Evolutionary conservation across 495 filamentous ascomycete species (phyloP), one percentile per base, ranked within the genome.

Genomic region (Xylaria grammica): DNA sequence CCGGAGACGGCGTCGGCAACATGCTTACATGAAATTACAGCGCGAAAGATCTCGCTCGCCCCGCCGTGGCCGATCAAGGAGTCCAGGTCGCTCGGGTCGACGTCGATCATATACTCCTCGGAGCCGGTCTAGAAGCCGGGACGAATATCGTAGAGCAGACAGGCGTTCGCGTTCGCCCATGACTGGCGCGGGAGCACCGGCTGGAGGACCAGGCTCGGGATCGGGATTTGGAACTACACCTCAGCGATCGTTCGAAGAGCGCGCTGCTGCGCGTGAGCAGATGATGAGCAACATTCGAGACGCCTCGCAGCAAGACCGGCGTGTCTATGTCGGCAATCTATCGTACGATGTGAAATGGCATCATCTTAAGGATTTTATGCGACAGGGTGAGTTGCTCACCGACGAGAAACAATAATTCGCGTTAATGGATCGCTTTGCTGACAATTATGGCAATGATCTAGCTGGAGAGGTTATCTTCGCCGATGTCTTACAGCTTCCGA

Each of bases 331-430:
- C 75, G 95, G 95, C 80, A 99, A 99, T 72, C 85, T 99, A 67
- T 93, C 93, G 45, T 99, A 99, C 81, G 95, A 99, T 86, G 95
- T 99, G 71, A 99, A 99, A 81, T 99, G 96, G 96, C 94, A 97
- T 84, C 94, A 97, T 72, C 86, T 99, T 46, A 99, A 99, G 83
- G 95, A 99, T 82, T 98, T 98, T 78, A 99, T 99, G 95, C 88
- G 95, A 86, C 91, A 97, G 88, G 95, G 95, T 98, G 79, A 82
- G 90, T 85, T 67, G n/a, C 53, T 30, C 22, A 53, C n/a, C 50
- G 4, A 20, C 57, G 40, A 26, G 27, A 40, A n/a, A 63, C 57
- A 34, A 60, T 22, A 38, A 55, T 58, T 63, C 65, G 50, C 69
- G 53, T 26, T 44, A 53, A 13, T 53, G 24, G 52, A 40, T 22